These are phyloP conservation scores for Calonectria naviculata DNA, from an alignment of 2,329 filamentous ascomycete genomes.

Conservation along the genomic window DNA sequence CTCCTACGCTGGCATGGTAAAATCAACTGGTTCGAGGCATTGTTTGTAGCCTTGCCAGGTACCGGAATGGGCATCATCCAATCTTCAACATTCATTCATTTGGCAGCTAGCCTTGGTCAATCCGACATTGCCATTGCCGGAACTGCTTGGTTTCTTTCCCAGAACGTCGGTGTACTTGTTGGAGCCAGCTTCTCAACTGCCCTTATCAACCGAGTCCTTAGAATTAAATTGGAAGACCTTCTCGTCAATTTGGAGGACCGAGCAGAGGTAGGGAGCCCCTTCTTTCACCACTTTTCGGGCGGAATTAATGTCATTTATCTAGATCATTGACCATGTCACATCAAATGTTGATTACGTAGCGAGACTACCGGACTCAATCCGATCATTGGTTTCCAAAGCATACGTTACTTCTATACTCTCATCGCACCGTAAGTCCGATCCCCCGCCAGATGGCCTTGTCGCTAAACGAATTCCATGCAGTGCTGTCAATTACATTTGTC, in stretches of 20 bases:
- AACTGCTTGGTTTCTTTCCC: constrained; percentile 15
- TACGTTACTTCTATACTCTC: neutral
- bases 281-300: neutral
- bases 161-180: constrained; percentile 15
- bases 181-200: constrained; percentile 16
- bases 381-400: neutral
- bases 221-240: neutral
- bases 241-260: neutral
- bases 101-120: constrained; percentile 8
- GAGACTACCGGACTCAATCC: neutral
- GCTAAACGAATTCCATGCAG: neutral
- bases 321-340: constrained; percentile 13
- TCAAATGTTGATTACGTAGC: neutral
- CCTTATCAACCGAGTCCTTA: constrained; percentile 10
- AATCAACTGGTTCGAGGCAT: neutral
- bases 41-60: constrained; percentile 12
- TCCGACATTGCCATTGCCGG: constrained; percentile 15
- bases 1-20: constrained; percentile 9
- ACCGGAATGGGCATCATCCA: constrained; percentile 20
- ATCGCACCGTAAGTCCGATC: neutral
- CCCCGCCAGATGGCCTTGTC: neutral
- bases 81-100: constrained; percentile 18
- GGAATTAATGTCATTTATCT: neutral
- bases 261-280: neutral
- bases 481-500: neutral